Evolutionary conservation across 2,329 filamentous ascomycete species (phyloP), one percentile per base, ranked within the genome.

Genomic region (Magnaporthales sp.): DNA sequence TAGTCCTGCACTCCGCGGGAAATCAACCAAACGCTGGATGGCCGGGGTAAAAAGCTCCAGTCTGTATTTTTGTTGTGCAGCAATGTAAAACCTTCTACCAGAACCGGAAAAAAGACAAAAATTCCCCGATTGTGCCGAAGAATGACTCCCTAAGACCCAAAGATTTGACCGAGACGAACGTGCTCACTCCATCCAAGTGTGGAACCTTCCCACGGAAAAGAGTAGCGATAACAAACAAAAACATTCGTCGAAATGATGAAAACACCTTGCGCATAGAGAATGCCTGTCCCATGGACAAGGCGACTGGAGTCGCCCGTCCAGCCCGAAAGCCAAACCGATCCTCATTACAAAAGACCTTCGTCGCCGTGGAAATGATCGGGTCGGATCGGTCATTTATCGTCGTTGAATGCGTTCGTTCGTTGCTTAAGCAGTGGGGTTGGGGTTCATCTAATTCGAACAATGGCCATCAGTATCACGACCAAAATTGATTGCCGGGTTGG

Each of bases 381-480:
- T 60, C 56, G 56, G 56, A 60, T 60, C 56, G 56, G 26, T 60
- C 56, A 60, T 60, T 27, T 60, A 60, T 60, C 56, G 56, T 60
- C 56, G 56, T 60, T 27, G 56, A 60, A 60, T 26, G 24, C 56
- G 56, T 60, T 60, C 26, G 56, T 60, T 60, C 56, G 15, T 60
- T 27, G 56, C 56, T 69, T 71, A 71, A 54, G 70, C 24, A 64
- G 66, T 67, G 56, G 70, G 70, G 69, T 70, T 71, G 66, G 70
- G 69, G 70, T 71, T 71, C 70, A 71, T 71, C 70, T 71, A 63
- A 30, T 11, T 15, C n/a, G 11, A 22, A 8, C 10, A 2, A 54
- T 11, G 24, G 66, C 62, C n/a, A 64, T 30, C 27, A 46, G 10
- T 64, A 27, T 29, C 26, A 60, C 13, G 19, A 66, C 13, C 29